Percentiles rank a stretch among this genome's conserved stretches.
Evolutionary conservation across 352 stramenopile species (phyloP).

Genomic region (Phytophthora hybrid): DNA sequence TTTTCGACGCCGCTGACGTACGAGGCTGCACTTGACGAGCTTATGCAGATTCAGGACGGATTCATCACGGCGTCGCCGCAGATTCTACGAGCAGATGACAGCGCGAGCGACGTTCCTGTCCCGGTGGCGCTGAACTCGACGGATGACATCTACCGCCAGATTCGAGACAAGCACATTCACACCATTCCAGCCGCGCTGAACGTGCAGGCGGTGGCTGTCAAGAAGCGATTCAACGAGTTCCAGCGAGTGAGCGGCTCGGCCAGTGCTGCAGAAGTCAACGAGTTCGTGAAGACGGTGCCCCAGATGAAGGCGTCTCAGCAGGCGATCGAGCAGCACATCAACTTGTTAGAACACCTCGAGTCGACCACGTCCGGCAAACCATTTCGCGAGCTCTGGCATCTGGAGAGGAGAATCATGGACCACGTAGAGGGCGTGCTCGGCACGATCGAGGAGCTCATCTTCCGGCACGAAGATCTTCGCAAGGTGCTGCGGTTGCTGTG

Average conservation of each 20-base stretch:
- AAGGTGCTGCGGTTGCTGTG: constrained; percentile 73
- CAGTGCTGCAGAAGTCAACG: constrained; percentile 68
- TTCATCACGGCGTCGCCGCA: constrained; percentile 53
- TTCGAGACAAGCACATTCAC: constrained; percentile 74
- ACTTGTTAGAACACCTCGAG: constrained; percentile 63
- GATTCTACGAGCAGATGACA: constrained; percentile 51
- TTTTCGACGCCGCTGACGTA: constrained; percentile 79
- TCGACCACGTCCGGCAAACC: constrained; percentile 49
- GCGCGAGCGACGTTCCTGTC: constrained; percentile 31
- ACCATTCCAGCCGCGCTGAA: constrained; percentile 62
- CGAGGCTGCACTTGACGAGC: constrained; percentile 72
- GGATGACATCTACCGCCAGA: constrained; percentile 63
- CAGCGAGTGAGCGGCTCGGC: constrained; percentile 54
- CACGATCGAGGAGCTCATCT: constrained; percentile 69
- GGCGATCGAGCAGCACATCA: constrained; percentile 67
- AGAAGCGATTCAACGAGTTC: constrained; percentile 64
- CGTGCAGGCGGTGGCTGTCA: constrained; percentile 55
- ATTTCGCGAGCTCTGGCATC: constrained; percentile 71
- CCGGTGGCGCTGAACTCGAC: constrained; percentile 67
- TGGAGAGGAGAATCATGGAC: constrained; percentile 80
- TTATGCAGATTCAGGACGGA: constrained; percentile 70
- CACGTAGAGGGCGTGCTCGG: constrained; percentile 42
- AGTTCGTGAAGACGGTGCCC: constrained; percentile 74
- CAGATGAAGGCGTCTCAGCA: constrained; percentile 68
- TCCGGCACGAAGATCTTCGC: constrained; percentile 56